Evolutionary conservation across 441 rosid species (phyloP), one percentile per base, ranked within the genome.

Genomic region (Rhodomyrtus psidioides): DNA sequence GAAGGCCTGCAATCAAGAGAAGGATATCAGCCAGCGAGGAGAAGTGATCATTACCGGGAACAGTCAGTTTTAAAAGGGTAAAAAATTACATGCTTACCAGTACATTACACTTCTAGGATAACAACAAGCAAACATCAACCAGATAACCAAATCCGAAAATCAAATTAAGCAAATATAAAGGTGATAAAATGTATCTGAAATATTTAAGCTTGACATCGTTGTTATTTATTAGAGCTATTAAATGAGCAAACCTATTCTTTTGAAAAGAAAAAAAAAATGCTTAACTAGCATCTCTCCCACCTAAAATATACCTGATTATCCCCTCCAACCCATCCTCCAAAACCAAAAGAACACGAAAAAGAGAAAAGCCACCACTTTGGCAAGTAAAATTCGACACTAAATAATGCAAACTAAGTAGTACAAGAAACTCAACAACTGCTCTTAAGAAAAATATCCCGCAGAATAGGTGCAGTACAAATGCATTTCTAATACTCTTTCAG

Each of bases 1-100:
- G 91, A 89, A 65, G 98, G 99, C 90, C 99, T 96, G 95, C 91
- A 90, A 86, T 87, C 65, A 85, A 89, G 88, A 84, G 60, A 9
- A 55, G 23, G 17, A 49, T 58, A 27, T 30, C 16, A 76, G 59
- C 6, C 2, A 24, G 51, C 6, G 3, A 42, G 55, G 46, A 84
- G 46, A 42, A 55, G 54, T 30, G 55, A 57, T 56, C 26, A 26
- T 57, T 26, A 57, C 28, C 14, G 16, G 28, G 62, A 57, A 26
- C 62, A 57, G 15, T 26, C 62, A 12, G 62, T 12, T 57, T 57
- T 57, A 57, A 57, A 70, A 39, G 49, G 26, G 79, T 34, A 24
- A 39, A 70, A 70, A 70, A 39, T 70, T 70, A 70, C 49, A 39
- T 23, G 4, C 24, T 70, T 12, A 65, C 76, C 44, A 9, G 26